Percentiles rank a stretch among this genome's conserved stretches.
Evolutionary conservation across 306 rosid species (phyloP).

Genomic region (Arachis stenosperma): DNA sequence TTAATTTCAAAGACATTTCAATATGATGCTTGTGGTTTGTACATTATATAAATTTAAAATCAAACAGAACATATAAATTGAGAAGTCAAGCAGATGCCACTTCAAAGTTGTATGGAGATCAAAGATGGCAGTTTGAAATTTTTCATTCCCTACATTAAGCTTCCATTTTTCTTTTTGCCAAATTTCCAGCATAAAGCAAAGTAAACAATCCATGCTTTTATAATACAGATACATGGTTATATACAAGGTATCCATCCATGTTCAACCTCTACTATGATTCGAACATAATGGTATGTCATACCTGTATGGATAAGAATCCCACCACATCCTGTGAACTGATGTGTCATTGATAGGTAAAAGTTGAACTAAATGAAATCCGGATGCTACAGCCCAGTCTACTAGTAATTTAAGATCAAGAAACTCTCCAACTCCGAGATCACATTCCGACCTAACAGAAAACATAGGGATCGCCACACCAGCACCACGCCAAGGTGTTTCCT

Average conservation of each 20-base stretch:
- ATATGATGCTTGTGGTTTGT: slow-evolving; percentile 18
- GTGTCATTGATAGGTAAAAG: slow-evolving; percentile 97
- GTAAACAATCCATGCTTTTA: slow-evolving; percentile 16
- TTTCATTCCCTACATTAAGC: slow-evolving; percentile 3
- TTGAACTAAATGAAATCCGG: slow-evolving; percentile 95
- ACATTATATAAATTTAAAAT: slow-evolving; percentile 24
- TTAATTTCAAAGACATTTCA: slow-evolving; percentile 17
- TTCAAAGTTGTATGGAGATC: slow-evolving; percentile 30
- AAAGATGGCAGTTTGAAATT: slow-evolving; percentile 14
- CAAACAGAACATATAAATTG: slow-evolving; percentile 22
- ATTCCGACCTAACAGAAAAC: slow-evolving; percentile 92
- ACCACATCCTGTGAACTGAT: slow-evolving; percentile 93
- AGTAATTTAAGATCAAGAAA: slow-evolving; percentile 91
- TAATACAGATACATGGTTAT: slow-evolving; percentile 11
- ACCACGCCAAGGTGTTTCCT: slow-evolving; percentile 95
- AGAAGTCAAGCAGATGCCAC: slow-evolving; percentile 23
- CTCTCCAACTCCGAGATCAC: slow-evolving; percentile 97
- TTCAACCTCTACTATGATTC: slow-evolving; percentile 3
- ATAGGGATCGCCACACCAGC: slow-evolving; percentile 93
- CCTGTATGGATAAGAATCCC: slow-evolving; percentile 99
- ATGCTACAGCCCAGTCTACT: slow-evolving; percentile 90
- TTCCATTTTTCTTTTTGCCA: neutral
- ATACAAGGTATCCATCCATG: neutral
- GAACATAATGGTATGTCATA: slow-evolving; percentile 34
- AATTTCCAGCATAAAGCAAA: slow-evolving; percentile 2